Evolutionary conservation across 192 early-diverging fungal species (phyloP).

Genomic region (Backusella mclennaniae): DNA sequence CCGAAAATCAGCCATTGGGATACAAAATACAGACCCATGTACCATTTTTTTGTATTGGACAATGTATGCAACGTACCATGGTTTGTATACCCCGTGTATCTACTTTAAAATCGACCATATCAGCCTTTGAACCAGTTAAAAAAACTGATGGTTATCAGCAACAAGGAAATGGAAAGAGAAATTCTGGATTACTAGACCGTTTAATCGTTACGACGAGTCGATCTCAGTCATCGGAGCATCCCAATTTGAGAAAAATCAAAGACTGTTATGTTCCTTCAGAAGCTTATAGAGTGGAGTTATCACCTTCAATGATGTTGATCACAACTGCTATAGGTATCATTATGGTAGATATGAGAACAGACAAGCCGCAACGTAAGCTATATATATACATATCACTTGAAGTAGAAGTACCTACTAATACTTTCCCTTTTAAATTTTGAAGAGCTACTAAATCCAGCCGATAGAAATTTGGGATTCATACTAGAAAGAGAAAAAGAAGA

Average conservation of each 20-base stretch:
- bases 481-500: conserved; percentile 64
- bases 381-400: neutral
- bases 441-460: conserved; percentile 80
- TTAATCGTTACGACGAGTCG: conserved; percentile 26
- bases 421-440: conserved; percentile 31
- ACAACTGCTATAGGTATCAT: conserved; percentile 91
- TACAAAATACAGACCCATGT: conserved; percentile 37
- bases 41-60: conserved; percentile 73
- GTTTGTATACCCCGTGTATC: conserved; percentile 72
- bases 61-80: conserved; percentile 49
- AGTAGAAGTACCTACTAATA: neutral
- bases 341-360: conserved; percentile 83
- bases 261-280: conserved; percentile 94
- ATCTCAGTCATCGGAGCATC: conserved; percentile 35
- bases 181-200: conserved; percentile 70
- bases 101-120: conserved; percentile 71
- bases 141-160: neutral
- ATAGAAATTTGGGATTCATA: conserved; percentile 82
- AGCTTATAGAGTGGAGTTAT: conserved; percentile 78
- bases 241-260: conserved; percentile 59
- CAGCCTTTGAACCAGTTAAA: conserved; percentile 64
- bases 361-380: conserved; percentile 67
- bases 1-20: conserved; percentile 5
- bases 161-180: conserved; percentile 51
- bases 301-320: conserved; percentile 81